Evolutionary conservation across 108 stramenopile species (phyloP), one percentile per base, ranked within the genome.

Genomic region (Fragilaria radians): DNA sequence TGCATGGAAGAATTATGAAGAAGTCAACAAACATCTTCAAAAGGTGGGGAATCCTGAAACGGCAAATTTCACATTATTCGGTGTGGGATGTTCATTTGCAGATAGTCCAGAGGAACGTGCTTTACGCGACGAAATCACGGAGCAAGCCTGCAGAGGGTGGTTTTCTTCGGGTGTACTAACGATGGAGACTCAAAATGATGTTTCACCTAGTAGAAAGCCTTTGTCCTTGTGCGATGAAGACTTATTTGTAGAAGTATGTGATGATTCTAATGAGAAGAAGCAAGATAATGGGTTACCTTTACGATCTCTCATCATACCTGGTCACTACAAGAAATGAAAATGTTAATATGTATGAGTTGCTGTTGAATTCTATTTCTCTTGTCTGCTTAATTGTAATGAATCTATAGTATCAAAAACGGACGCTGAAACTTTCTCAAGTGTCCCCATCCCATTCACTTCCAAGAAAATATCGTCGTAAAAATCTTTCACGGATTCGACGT

Each of bases 131-230:
- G 80, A 88, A 70, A 88, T 92, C 5, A 92, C 66, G 59, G 91
- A 92, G 34, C 84, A 89, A 65, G 91, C 91, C 0, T 82, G 84
- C 45, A 62, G 82, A 24, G 91, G 91, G n/a, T 92, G 87, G 87
- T 83, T 92, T 54, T 71, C 83, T 14, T 66, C 77, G 27, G 91
- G 83, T 14, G 45, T 63, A 9, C 48, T 88, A 19, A 33, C 32
- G 19, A 57, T 23, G 3, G 47, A 30, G 11, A 45, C 24, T 23
- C 7, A 1, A 32, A 57, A 65, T 25, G 29, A 46, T 17, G 28
- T 50, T 0, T 23, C 18, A 1, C 9, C 9, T 21, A 59, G 29
- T 27, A 22, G 17, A 18, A 52, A 46, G 9, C 19, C 47, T 30
- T 36, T 64, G 21, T 55, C 68, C 5, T 62, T 77, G 0, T 32